A percentile compares a stretch with the other conserved stretches of the same genome.
Evolutionary conservation across 495 filamentous ascomycete species (phyloP).

Genomic region (Trichocladium uniseriatum): DNA sequence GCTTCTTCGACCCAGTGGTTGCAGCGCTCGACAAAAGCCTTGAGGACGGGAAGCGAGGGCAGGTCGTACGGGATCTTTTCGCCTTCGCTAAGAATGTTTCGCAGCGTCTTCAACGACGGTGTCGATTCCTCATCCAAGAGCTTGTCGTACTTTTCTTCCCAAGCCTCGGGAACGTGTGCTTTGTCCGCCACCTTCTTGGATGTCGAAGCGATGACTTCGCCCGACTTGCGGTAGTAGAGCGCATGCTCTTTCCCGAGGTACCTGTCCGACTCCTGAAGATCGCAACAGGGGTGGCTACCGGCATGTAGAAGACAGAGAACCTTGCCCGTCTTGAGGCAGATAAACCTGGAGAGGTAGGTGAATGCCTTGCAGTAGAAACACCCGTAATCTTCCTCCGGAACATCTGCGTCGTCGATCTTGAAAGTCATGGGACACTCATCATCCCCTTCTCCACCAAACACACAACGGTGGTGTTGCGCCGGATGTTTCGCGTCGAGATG

Average conservation of each 20-base stretch:
- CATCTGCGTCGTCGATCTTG: constrained; percentile 57
- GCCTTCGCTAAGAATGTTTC: constrained; percentile 80
- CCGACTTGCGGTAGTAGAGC: constrained; percentile 64
- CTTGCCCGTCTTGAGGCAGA: constrained; percentile 68
- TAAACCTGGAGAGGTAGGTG: constrained; percentile 82
- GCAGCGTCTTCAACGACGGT: constrained; percentile 78
- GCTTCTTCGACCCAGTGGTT: constrained; percentile 98
- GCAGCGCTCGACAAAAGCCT: constrained; percentile 84
- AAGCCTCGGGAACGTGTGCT: constrained; percentile 73
- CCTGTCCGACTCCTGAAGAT: constrained; percentile 48
- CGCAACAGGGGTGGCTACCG: constrained; percentile 71
- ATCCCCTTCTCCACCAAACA: constrained; percentile 32
- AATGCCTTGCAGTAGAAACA: constrained; percentile 90
- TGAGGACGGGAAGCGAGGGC: constrained; percentile 70
- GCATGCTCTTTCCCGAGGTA: constrained; percentile 55
- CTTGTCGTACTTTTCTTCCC: constrained; percentile 84
- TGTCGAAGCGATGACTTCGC: constrained; percentile 54
- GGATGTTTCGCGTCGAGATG: constrained; percentile 46
- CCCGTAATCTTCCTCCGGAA: constrained; percentile 81
- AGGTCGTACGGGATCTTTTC: constrained; percentile 95
- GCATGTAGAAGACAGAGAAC: constrained; percentile 72
- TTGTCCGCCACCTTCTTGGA: constrained; percentile 77
- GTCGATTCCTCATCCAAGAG: constrained; percentile 70
- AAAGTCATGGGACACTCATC: constrained; percentile 35
- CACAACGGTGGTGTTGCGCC: constrained; percentile 28